A percentile compares a stretch with the other conserved stretches of the same genome.
Evolutionary conservation across 2,329 filamentous ascomycete genomes (phyloP).

Genomic region (Arthrobotrys megalospora): DNA sequence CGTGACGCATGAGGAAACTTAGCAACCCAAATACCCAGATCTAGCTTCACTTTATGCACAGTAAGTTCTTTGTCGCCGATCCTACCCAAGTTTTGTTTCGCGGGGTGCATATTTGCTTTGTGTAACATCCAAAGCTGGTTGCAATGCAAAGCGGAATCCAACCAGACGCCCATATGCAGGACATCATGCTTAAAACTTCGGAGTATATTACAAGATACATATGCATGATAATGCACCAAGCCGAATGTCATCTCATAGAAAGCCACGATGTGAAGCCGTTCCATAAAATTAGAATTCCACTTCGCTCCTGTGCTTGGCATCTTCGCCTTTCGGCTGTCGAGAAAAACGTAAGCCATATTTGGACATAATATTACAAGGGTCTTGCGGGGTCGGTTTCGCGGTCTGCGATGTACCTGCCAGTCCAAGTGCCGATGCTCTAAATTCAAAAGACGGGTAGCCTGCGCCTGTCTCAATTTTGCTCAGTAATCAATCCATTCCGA

Average conservation of each 20-base stretch:
- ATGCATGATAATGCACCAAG: conserved; percentile 7
- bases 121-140: no score
- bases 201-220: neutral
- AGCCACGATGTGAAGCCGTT: neutral
- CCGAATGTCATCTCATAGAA: conserved; percentile 6
- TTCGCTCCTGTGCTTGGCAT: conserved; percentile 9
- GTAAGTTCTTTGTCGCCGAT: no score
- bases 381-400: conserved; percentile 2
- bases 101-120: no score
- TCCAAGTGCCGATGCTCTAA: neutral
- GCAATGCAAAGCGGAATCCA: neutral
- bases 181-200: conserved; percentile 1
- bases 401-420: neutral
- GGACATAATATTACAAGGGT: conserved; percentile 22
- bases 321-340: neutral
- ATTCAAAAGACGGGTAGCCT: neutral
- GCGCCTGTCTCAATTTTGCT: neutral
- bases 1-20: no score
- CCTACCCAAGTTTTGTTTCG: no score
- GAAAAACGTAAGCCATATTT: conserved; percentile 7
- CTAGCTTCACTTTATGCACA: no score
- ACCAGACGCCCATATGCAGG: neutral
- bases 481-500: conserved; percentile 16
- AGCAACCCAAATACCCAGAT: no score
- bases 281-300: neutral